Conservation (phyloP, 768 basidiomycete genomes). For the Phaeolepiota aurea region DNA sequence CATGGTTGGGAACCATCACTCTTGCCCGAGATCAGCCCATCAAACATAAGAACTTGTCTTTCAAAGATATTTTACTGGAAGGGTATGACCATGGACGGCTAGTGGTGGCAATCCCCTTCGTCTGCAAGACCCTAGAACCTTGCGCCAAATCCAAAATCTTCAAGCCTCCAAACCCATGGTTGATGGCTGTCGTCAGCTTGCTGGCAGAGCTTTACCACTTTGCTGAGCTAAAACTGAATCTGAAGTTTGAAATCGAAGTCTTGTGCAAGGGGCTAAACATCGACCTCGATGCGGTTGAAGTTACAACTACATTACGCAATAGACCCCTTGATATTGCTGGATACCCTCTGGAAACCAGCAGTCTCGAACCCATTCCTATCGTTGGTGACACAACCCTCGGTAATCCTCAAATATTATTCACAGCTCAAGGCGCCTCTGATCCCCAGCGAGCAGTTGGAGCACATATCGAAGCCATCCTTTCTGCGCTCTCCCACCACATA, state of each 20-base stretch:
- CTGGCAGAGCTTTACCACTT: slow-evolving; percentile 96
- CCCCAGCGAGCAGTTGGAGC: slow-evolving; percentile 59
- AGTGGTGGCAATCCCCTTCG: slow-evolving; percentile 93
- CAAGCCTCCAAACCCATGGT: slow-evolving; percentile 95
- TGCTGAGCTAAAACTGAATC: slow-evolving; percentile 90
- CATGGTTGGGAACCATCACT: slow-evolving; percentile 92
- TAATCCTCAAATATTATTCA: slow-evolving; percentile 60
- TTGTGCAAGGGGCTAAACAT: slow-evolving; percentile 89
- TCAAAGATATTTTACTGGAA: slow-evolving; percentile 96
- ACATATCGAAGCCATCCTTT: slow-evolving; percentile 77
- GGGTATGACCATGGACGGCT: slow-evolving; percentile 89
- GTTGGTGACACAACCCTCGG: slow-evolving; percentile 54
- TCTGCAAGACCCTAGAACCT: slow-evolving; percentile 93
- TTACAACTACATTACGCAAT: slow-evolving; percentile 73
- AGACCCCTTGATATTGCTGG: slow-evolving; percentile 64
- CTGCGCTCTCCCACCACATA: slow-evolving; percentile 61
- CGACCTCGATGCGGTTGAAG: slow-evolving; percentile 78
- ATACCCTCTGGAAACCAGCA: slow-evolving; percentile 68
- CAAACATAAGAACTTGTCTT: slow-evolving; percentile 85
- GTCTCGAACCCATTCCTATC: slow-evolving; percentile 75
- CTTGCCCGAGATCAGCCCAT: slow-evolving; percentile 90
- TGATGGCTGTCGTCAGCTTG: slow-evolving; percentile 90
- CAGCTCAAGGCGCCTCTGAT: slow-evolving; percentile 52
- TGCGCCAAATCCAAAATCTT: slow-evolving; percentile 88
- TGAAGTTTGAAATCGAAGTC: slow-evolving; percentile 98